Evolutionary conservation across 441 rosid species (phyloP), one percentile per base, ranked within the genome.

Genomic region (Populus hybrid): DNA sequence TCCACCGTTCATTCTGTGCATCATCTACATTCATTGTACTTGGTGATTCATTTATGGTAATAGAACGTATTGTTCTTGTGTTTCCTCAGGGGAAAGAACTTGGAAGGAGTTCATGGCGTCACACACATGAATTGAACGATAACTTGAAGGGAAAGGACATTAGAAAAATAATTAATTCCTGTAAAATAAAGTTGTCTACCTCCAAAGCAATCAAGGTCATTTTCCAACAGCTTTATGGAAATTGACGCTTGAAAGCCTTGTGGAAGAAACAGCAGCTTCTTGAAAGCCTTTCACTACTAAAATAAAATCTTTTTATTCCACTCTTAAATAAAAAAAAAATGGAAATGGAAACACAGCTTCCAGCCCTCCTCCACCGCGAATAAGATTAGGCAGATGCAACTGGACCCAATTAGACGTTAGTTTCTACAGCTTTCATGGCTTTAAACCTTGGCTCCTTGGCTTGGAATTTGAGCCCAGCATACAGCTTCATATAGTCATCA

Each of bases 401-500:
- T 67, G 92, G 86, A 68, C 78, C 89, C 83, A 69, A 65, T 8
- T 21, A 54, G n/a, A 46, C 35, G 10, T 57, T 77, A 26, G 85
- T 75, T 73, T 82, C 89, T 82, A 83, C 76, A 61, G 90, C 85
- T 76, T 91, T 95, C 90, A 95, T 93, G 80, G 93, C 93, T 85
- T 95, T 89, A 83, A 95, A 93, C 70, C 99, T 91, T 2, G 98
- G 97, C 84, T 92, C 95, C 83, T 95, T 93, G 54, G 98, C 86
- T 83, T 95, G 86, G 83, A 95, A 95, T 82, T 95, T 95, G 35
- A 92, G 86, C 6, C 83, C 88, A 14, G 90, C 85, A 65, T 95
- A 95, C 3, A 93, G 87, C 77, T 92, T 91, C 99, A 95, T 95
- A 89, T 95, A 95, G 82, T 95, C 98, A n/a, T 92, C 93, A 10